A percentile compares a stretch with the other conserved stretches of the same genome.
Conservation (phyloP, 23 red algal species). For the Agarophyton chilense region DNA sequence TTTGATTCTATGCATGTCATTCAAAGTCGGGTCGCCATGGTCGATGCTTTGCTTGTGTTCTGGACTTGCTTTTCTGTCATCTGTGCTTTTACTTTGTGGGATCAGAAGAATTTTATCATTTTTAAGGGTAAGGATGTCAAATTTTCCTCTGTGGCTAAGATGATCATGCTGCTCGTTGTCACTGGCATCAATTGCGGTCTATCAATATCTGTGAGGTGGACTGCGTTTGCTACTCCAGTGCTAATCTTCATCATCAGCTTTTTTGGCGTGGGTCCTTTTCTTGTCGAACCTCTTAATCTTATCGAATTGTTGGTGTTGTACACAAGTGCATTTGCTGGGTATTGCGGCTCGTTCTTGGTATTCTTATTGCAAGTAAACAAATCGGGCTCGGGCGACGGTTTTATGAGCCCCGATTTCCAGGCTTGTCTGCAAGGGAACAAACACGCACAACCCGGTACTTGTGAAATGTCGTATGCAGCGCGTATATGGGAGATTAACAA, state of each 20-base stretch:
- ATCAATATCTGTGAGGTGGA: constrained; percentile 79
- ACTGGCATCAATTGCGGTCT: constrained; percentile 64
- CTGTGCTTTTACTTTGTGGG: constrained; percentile 75
- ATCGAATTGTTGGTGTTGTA: constrained; percentile 71
- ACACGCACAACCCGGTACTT: not conserved
- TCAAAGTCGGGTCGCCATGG: constrained; percentile 81
- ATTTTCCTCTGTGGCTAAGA: not conserved
- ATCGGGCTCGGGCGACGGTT: constrained; percentile 77
- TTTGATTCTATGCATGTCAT: constrained; percentile 87
- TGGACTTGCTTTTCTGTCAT: constrained; percentile 65
- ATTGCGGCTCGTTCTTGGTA: constrained; percentile 66
- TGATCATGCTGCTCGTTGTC: constrained; percentile 43
- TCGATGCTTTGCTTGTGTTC: constrained; percentile 83
- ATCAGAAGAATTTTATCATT: constrained; percentile 41
- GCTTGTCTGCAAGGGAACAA: constrained; percentile 45
- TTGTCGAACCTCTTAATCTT: constrained; percentile 51
- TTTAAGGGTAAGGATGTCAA: constrained; percentile 5
- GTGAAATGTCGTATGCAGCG: constrained; percentile 36
- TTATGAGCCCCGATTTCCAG: constrained; percentile 80
- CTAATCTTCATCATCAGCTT: constrained; percentile 68
- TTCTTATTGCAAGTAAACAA: constrained; percentile 69
- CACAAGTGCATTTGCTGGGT: constrained; percentile 39
- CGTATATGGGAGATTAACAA: constrained; percentile 80
- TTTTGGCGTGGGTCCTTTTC: constrained; percentile 69
- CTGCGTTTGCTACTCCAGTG: constrained; percentile 85